Percentiles rank a stretch among this genome's conserved stretches.
phyloP scores from a whole-genome alignment of 2,329 filamentous ascomycete genomes.

The Aspergillus costaricaensis region DNA sequence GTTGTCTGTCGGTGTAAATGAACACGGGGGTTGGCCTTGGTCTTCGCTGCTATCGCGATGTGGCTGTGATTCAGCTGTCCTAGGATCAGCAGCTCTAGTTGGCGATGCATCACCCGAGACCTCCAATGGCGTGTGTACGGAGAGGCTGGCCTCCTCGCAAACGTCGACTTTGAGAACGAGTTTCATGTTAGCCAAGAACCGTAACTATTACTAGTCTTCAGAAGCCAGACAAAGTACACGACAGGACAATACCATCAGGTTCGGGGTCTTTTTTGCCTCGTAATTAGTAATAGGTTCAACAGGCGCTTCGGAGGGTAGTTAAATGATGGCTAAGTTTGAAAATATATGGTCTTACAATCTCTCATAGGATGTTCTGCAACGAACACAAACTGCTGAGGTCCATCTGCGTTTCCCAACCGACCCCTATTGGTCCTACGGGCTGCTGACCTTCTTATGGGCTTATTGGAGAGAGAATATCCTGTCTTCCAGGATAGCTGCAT shows the following conservation, averaged over 20 bases:
- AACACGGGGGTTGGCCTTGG: too few species aligned
- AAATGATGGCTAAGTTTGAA: neutral
- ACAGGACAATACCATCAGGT: neutral
- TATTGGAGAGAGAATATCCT: constrained; percentile 5
- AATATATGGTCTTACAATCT: neutral
- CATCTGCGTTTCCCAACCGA: neutral
- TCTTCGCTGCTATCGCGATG: too few species aligned
- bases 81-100: too few species aligned
- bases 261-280: neutral
- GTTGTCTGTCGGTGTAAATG: too few species aligned
- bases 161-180: too few species aligned
- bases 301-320: neutral
- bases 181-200: too few species aligned
- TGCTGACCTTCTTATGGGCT: neutral
- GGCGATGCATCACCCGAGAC: too few species aligned
- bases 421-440: neutral
- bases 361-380: neutral
- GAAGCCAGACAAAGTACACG: neutral
- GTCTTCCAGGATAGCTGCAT: constrained; percentile 7
- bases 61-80: too few species aligned
- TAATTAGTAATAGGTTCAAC: neutral
- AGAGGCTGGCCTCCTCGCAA: too few species aligned
- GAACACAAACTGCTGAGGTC: constrained; percentile 4
- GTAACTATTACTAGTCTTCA: too few species aligned
- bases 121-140: too few species aligned